Base-by-base conservation (phyloP, 106 monocot species). In the Dendrobium chrysotoxum region DNA sequence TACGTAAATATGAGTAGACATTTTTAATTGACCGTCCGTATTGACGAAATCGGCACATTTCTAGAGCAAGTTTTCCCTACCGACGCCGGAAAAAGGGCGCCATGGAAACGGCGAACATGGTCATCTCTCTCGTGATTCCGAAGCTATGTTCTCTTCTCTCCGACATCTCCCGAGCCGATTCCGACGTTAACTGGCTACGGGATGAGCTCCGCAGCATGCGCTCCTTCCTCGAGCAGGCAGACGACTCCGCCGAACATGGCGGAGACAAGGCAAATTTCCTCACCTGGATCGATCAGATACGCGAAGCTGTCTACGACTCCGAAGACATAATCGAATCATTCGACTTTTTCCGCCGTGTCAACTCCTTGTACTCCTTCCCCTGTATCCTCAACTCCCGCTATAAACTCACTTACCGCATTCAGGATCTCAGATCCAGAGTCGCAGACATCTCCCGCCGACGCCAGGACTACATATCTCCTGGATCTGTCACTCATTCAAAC, bases 201-300 rank as follows among this genome's bases (percentile, higher is more conserved):
- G 82, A 82, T 25, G 82, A 82, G 76, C 77, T 82, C 66, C 76
- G 28, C 42, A 82, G 65, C 77, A 82, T 82, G 28, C 58, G 28
- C 30, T 44, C 66, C 7, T 82, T 82, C 77, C 30, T 82, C 11
- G 18, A 80, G 3, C 28, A 50, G 15, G 47, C n/a, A 2, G 80
- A 71, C 0, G 26, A 9, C 25, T 2, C 25, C 65, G 25, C 17
- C 21, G 40, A 21, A 28, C 31, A 57, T 4, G 39, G n/a, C 30
- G n/a, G n/a, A 12, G 26, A 18, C 15, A 20, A 12, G 42, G 42
- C 78, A 13, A 64, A 18, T 25, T 18, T 64, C 64, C 64, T 23
- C 12, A 64, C 31, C 17, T 40, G 30, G 61, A 20, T 79, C 57
- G 18, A 61, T 11, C 78, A 79, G 58, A 31, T 79, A 39, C 55